These are phyloP conservation scores for Candolleomyces aberdarensis DNA, from an alignment of 768 basidiomycete genomes.

Conservation along the genomic window DNA sequence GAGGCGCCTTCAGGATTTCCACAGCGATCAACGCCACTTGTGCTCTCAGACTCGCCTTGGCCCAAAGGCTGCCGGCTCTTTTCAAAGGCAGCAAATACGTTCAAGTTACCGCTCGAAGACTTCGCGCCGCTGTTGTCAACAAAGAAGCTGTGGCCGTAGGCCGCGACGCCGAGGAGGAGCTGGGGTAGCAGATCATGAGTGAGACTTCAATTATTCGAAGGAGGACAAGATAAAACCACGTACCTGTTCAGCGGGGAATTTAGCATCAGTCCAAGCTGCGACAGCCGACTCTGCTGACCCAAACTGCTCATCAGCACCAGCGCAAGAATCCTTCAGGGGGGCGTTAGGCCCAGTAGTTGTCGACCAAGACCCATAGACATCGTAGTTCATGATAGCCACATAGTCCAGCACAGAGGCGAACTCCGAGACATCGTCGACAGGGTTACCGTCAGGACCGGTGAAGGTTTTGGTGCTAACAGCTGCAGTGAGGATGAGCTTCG, in stretches of 20 bases:
- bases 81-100: slow-evolving; percentile 46
- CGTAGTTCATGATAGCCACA: slow-evolving; percentile 62
- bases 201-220: background rate
- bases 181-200: slow-evolving; percentile 12
- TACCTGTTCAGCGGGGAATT: slow-evolving; percentile 56
- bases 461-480: slow-evolving; percentile 38
- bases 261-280: slow-evolving; percentile 68
- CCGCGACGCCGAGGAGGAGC: slow-evolving; percentile 77
- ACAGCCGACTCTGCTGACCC: slow-evolving; percentile 78
- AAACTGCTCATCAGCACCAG: slow-evolving; percentile 31
- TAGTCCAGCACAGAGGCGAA: slow-evolving; percentile 61
- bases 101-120: slow-evolving; percentile 25
- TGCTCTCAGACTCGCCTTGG: slow-evolving; percentile 34
- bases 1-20: slow-evolving; percentile 28
- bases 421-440: slow-evolving; percentile 60
- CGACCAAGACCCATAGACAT: slow-evolving; percentile 50
- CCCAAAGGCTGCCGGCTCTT: slow-evolving; percentile 40
- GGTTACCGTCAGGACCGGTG: slow-evolving; percentile 46
- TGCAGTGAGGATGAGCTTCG: slow-evolving; percentile 51
- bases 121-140: slow-evolving; percentile 41
- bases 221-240: background rate
- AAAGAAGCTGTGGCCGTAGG: slow-evolving; percentile 74
- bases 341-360: slow-evolving; percentile 75
- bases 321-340: slow-evolving; percentile 73
- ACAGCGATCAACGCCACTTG: slow-evolving; percentile 42